Evolutionary conservation across 1,284 basidiomycete genomes (phyloP).

Genomic region (Trametes sp.): DNA sequence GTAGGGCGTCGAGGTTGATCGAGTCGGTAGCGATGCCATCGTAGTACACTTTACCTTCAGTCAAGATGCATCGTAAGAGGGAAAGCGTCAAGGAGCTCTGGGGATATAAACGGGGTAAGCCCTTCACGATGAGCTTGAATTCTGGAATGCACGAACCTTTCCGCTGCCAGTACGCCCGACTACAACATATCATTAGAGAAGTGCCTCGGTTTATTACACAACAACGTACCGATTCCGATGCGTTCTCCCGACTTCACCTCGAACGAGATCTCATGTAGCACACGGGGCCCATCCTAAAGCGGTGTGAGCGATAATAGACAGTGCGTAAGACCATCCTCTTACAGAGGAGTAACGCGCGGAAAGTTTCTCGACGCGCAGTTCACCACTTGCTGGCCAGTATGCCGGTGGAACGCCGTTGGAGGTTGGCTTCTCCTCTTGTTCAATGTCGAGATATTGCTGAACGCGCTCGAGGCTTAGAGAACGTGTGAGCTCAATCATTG

Average conservation of each 20-base stretch:
- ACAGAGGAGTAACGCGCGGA: conserved; percentile 60
- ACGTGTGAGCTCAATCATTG: not conserved
- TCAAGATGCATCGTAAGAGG: conserved; percentile 54
- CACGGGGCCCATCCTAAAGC: conserved; percentile 47
- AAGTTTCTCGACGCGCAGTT: conserved; percentile 66
- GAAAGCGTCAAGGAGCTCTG: conserved; percentile 50
- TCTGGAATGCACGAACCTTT: conserved; percentile 51
- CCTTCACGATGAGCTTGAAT: too few species aligned
- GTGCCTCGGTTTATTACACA: not conserved
- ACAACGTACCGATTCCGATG: conserved; percentile 53
- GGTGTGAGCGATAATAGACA: not conserved
- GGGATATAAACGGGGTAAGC: not conserved
- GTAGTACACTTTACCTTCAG: conserved; percentile 53
- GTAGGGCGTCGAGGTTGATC: conserved; percentile 70
- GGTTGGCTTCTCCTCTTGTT: conserved; percentile 68
- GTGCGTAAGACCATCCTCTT: conserved; percentile 7
- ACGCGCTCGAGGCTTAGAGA: conserved; percentile 43
- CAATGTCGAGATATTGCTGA: conserved; percentile 72
- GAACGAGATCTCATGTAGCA: conserved; percentile 58
- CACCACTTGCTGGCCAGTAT: conserved; percentile 81
- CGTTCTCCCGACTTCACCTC: conserved; percentile 60
- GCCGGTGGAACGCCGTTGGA: conserved; percentile 68
- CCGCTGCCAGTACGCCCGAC: conserved; percentile 79
- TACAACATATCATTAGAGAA: conserved; percentile 4
- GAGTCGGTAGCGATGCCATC: conserved; percentile 43